Conservation (phyloP, 1,284 basidiomycete genomes). For the Xanthoconium separans region DNA sequence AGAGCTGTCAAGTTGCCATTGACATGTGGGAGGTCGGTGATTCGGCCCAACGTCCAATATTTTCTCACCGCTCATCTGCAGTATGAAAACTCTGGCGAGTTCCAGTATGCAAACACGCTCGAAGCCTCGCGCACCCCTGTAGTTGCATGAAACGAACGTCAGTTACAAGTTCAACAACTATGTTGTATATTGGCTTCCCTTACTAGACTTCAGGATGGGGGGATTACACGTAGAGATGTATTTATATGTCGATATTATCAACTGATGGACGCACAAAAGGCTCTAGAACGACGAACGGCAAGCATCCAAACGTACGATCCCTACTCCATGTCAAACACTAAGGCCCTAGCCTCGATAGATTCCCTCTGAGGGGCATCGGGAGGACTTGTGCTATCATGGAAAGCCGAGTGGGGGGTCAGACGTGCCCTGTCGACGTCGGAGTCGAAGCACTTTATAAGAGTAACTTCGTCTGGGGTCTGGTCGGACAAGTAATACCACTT, state of each 20-base stretch:
- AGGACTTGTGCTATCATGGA: slow-evolving; percentile 40
- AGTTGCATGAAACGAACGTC: slow-evolving; percentile 13
- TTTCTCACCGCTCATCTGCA: slow-evolving; percentile 31
- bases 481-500: slow-evolving; percentile 49
- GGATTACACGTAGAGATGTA: background rate
- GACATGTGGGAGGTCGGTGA: slow-evolving; percentile 89
- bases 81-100: slow-evolving; percentile 90
- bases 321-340: slow-evolving; percentile 28
- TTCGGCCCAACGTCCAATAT: background rate
- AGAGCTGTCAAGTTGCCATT: slow-evolving; percentile 95
- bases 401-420: slow-evolving; percentile 49
- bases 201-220: background rate
- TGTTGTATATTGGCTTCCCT: background rate
- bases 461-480: slow-evolving; percentile 47
- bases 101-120: slow-evolving; percentile 76
- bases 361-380: slow-evolving; percentile 38
- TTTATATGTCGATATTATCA: background rate
- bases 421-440: slow-evolving; percentile 40
- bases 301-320: background rate
- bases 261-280: background rate
- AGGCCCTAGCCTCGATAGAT: slow-evolving; percentile 29
- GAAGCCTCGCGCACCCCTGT: slow-evolving; percentile 17
- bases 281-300: background rate
- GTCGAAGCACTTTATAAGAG: slow-evolving; percentile 50
- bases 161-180: background rate